Conservation (phyloP, 495 filamentous ascomycete genomes). For the Neohortaea acidophila region DNA sequence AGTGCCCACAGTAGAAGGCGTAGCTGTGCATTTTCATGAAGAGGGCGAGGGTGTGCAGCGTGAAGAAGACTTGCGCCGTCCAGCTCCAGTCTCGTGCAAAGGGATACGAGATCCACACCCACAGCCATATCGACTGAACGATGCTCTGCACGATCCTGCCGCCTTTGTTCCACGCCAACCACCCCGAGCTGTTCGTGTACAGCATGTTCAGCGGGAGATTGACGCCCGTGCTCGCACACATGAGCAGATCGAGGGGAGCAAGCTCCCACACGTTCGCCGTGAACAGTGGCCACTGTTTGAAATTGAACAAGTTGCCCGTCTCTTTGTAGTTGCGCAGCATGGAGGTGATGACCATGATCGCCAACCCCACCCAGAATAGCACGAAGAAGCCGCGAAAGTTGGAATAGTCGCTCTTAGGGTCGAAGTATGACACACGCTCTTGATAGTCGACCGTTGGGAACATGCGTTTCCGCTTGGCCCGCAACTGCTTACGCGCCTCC, state of each 20-base stretch:
- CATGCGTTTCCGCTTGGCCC: constrained; percentile 66
- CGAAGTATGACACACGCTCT: constrained; percentile 89
- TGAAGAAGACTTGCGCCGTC: constrained; percentile 91
- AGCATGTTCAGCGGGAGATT: constrained; percentile 60
- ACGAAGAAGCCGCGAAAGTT: constrained; percentile 96
- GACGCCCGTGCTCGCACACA: constrained; percentile 62
- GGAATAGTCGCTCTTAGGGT: constrained; percentile 76
- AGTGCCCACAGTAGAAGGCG: constrained; percentile 92
- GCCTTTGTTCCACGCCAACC: constrained; percentile 54
- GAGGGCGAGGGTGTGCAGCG: constrained; percentile 74
- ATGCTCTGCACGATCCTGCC: constrained; percentile 72
- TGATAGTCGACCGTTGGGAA: constrained; percentile 95
- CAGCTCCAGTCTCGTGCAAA: constrained; percentile 82
- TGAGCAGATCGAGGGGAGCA: constrained; percentile 63
- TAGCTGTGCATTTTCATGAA: constrained; percentile 99
- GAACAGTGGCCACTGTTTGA: constrained; percentile 76
- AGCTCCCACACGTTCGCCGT: constrained; percentile 77
- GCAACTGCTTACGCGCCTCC: constrained; percentile 65
- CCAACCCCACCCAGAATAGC: constrained; percentile 90
- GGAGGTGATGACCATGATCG: constrained; percentile 91
- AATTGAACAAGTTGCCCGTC: constrained; percentile 68
- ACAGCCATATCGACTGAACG: constrained; percentile 65
- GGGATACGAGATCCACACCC: constrained; percentile 64
- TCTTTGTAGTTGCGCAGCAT: constrained; percentile 86
- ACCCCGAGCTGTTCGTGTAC: constrained; percentile 38